Percentiles rank a stretch among this genome's conserved stretches.
Evolutionary conservation across 768 basidiomycete genomes (phyloP).

Genomic region (Ramaria rubella): DNA sequence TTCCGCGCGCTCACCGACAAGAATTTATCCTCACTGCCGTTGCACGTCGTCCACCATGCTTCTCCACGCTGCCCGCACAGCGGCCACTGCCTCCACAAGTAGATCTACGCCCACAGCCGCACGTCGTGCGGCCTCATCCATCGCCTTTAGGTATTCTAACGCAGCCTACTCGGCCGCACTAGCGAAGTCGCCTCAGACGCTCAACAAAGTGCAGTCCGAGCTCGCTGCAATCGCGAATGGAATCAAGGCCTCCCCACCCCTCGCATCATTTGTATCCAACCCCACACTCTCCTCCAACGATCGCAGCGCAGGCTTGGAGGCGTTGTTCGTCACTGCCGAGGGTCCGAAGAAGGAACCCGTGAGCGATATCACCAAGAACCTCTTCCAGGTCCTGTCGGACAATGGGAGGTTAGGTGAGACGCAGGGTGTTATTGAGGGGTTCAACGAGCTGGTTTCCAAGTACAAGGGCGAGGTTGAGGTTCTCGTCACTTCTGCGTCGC

Average conservation of each 20-base stretch:
- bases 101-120: constrained; percentile 44
- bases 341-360: constrained; percentile 66
- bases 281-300: constrained; percentile 85
- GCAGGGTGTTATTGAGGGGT: constrained; percentile 81
- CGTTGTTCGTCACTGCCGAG: constrained; percentile 64
- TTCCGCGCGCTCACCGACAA: neutral
- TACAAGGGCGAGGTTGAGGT: constrained; percentile 93
- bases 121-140: constrained; percentile 67
- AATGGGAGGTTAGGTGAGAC: constrained; percentile 88
- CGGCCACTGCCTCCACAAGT: constrained; percentile 43
- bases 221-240: constrained; percentile 62
- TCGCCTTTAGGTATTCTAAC: constrained; percentile 79
- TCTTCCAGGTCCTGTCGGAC: constrained; percentile 83
- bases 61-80: constrained; percentile 47
- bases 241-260: constrained; percentile 58
- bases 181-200: constrained; percentile 71
- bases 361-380: constrained; percentile 86
- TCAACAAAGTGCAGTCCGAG: constrained; percentile 83
- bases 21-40: neutral
- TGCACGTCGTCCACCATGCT: constrained; percentile 40
- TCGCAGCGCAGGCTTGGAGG: constrained; percentile 57
- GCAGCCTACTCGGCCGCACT: constrained; percentile 78
- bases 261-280: constrained; percentile 74
- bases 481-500: constrained; percentile 79
- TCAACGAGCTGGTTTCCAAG: constrained; percentile 81